A percentile compares a stretch with the other conserved stretches of the same genome.
Conservation (phyloP, 2,329 filamentous ascomycete genomes). For the Chlorencoelia australis region DNA sequence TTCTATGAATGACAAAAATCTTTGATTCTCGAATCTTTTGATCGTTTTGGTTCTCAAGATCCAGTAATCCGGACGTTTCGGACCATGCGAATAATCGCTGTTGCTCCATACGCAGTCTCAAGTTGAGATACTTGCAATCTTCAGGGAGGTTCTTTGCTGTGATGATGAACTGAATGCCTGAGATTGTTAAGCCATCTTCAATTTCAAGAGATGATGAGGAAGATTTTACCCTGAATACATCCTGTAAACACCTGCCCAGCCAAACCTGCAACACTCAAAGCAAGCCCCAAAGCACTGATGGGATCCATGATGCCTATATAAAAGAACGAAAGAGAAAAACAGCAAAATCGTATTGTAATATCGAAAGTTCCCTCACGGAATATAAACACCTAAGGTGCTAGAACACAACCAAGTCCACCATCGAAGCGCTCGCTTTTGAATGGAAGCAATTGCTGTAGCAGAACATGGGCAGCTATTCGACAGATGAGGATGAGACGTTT, state of each 20-base stretch:
- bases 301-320: constrained; percentile 23
- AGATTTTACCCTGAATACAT: constrained; percentile 32
- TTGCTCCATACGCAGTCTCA: constrained; percentile 40
- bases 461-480: no score
- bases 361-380: no score
- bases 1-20: constrained; percentile 38
- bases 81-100: constrained; percentile 40
- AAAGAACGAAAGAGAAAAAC: constrained; percentile 1
- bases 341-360: constrained; percentile 7
- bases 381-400: no score
- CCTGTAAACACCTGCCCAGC: constrained; percentile 37
- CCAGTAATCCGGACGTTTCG: constrained; percentile 38
- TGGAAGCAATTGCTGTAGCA: no score
- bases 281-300: constrained; percentile 21
- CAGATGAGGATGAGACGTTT: no score
- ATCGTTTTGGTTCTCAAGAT: constrained; percentile 32
- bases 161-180: constrained; percentile 38
- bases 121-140: constrained; percentile 38
- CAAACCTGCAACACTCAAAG: constrained; percentile 34
- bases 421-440: no score
- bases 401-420: no score
- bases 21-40: constrained; percentile 36
- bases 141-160: constrained; percentile 39
- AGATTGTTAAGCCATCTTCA: constrained; percentile 5
- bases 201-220: constrained; percentile 1